Percentiles rank a stretch among this genome's conserved stretches.
phyloP scores from a whole-genome alignment of 139 green algal genomes.

The Penium margaritaceum region DNA sequence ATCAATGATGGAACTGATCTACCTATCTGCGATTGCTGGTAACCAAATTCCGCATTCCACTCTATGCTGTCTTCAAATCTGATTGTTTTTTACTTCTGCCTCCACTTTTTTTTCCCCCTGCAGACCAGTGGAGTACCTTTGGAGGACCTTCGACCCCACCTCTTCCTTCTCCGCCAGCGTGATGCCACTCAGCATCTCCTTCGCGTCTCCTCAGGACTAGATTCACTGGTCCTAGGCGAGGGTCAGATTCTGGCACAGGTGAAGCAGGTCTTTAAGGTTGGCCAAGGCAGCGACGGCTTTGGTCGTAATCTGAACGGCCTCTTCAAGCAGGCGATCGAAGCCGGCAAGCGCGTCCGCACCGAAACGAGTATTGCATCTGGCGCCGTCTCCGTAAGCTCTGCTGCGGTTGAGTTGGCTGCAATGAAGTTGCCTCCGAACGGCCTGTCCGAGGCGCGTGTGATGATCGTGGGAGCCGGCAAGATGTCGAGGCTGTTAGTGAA shows the following conservation, averaged over 20 bases:
- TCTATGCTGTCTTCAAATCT: too few relatives aligned
- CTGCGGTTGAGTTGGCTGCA: conserved; percentile 87
- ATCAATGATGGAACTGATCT: neutral
- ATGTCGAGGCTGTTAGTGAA: conserved; percentile 96
- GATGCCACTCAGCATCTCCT: conserved; percentile 90
- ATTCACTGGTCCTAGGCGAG: conserved; percentile 96
- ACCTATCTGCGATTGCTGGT: too few relatives aligned
- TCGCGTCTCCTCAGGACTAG: conserved; percentile 86
- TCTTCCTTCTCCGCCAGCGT: conserved; percentile 88
- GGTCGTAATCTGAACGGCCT: conserved; percentile 90
- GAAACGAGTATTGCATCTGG: conserved; percentile 89
- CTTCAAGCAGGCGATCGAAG: conserved; percentile 95
- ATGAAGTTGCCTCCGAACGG: conserved; percentile 86
- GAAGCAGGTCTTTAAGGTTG: conserved; percentile 77
- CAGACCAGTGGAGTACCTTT: conserved; percentile 60
- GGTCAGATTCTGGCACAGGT: conserved; percentile 97
- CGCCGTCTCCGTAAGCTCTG: conserved; percentile 81
- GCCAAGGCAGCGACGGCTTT: conserved; percentile 79
- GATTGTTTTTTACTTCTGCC: neutral
- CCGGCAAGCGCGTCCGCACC: conserved; percentile 86
- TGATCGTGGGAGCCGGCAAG: conserved; percentile 95
- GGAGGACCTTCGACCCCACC: conserved; percentile 80
- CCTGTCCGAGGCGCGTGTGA: conserved; percentile 68
- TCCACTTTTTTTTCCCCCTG: neutral
- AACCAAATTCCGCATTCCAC: too few relatives aligned